These are phyloP conservation scores for Phytophthora chlamydospora DNA, from an alignment of 352 stramenopile species.

Conservation along the genomic window DNA sequence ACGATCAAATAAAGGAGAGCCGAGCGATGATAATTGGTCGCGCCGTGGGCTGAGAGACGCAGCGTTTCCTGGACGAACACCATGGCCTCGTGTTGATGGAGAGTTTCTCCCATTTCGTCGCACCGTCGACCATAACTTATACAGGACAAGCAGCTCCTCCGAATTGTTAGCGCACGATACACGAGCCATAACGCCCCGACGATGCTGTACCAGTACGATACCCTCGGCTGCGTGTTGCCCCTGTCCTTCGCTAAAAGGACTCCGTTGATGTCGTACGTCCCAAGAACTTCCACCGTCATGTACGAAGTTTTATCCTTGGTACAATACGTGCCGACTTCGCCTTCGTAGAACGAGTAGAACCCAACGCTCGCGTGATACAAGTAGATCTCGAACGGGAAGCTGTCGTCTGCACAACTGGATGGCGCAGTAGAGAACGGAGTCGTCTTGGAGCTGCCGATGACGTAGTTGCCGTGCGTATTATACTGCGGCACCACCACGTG, in stretches of 20 bases:
- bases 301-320: conserved; percentile 10
- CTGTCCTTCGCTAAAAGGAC: conserved; percentile 10
- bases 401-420: conserved; percentile 17
- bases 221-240: neutral
- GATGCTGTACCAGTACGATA: conserved; percentile 12
- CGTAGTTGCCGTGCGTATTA: conserved; percentile 35
- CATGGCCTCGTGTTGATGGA: conserved; percentile 12
- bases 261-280: conserved; percentile 24
- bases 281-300: conserved; percentile 16
- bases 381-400: conserved; percentile 23
- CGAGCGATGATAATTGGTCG: conserved; percentile 11
- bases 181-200: conserved; percentile 7
- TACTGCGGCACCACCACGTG: conserved; percentile 33
- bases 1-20: conserved; percentile 22
- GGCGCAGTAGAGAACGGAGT: conserved; percentile 9
- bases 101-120: conserved; percentile 3
- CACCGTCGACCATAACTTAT: conserved; percentile 13
- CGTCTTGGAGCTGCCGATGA: conserved; percentile 8
- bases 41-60: conserved; percentile 3
- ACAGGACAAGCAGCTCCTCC: conserved; percentile 9
- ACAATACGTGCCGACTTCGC: conserved; percentile 26
- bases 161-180: conserved; percentile 10
- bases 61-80: conserved; percentile 20
- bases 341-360: conserved; percentile 33
- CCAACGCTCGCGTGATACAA: conserved; percentile 38